phyloP scores from a whole-genome alignment of 1,284 basidiomycete species.

The Somion occarium region DNA sequence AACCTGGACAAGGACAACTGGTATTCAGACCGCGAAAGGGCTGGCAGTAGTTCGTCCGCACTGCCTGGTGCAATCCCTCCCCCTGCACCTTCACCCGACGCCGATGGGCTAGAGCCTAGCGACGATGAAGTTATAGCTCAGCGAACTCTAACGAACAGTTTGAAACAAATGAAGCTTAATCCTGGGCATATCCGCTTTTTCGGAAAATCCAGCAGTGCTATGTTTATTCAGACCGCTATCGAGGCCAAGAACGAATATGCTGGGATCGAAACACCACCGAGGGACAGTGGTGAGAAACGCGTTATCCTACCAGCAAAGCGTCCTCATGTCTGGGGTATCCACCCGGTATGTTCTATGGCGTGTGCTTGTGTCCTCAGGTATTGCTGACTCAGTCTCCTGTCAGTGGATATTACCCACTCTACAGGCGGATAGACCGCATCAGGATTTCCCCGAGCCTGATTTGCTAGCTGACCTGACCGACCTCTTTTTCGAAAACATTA shows the following conservation, averaged over 20 bases:
- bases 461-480: constrained; percentile 60
- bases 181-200: constrained; percentile 39
- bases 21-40: constrained; percentile 23
- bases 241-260: constrained; percentile 44
- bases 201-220: constrained; percentile 48
- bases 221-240: constrained; percentile 44
- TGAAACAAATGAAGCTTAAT: constrained; percentile 25
- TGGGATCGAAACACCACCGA: constrained; percentile 17
- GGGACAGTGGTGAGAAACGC: constrained; percentile 4
- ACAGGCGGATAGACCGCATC: constrained; percentile 22
- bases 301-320: constrained; percentile 14
- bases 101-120: constrained; percentile 32
- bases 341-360: constrained; percentile 20
- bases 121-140: constrained; percentile 31
- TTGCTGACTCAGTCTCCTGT: constrained; percentile 20
- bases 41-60: constrained; percentile 7
- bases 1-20: constrained; percentile 44
- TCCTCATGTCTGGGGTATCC: constrained; percentile 25
- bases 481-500: constrained; percentile 63
- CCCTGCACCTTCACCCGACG: constrained; percentile 15
- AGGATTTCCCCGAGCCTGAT: constrained; percentile 56
- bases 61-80: constrained; percentile 10
- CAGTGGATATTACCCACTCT: constrained; percentile 4
- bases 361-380: constrained; percentile 26
- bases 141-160: constrained; percentile 22